Conservation (phyloP, 164 flowering plant species). For the Brasenia schreberi region DNA sequence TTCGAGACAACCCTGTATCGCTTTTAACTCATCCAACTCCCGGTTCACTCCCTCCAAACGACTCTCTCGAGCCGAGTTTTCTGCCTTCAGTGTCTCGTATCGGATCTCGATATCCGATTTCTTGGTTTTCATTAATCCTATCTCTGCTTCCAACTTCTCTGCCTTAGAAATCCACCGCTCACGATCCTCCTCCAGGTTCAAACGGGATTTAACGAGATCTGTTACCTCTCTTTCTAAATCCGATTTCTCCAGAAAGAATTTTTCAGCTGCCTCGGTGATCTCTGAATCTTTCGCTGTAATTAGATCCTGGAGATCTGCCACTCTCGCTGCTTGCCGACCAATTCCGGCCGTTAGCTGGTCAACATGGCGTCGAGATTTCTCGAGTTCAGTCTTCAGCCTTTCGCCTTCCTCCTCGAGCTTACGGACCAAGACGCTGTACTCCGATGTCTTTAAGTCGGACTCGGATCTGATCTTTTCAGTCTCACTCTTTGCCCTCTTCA, state of each 20-base stretch:
- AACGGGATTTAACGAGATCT: constrained; percentile 19
- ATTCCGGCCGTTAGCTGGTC: constrained; percentile 13
- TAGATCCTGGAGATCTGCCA: constrained; percentile 31
- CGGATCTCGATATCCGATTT: constrained; percentile 15
- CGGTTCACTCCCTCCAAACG: background rate
- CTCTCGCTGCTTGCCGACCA: constrained; percentile 13
- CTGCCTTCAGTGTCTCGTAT: constrained; percentile 10
- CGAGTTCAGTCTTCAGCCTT: constrained; percentile 12
- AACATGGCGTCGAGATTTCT: constrained; percentile 9
- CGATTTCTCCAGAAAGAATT: constrained; percentile 33
- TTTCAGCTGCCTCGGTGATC: constrained; percentile 32
- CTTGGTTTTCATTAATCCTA: constrained; percentile 15
- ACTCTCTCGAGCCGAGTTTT: background rate
- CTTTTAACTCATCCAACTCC: background rate
- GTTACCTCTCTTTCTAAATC: constrained; percentile 32
- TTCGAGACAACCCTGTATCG: background rate
- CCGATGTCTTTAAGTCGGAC: background rate
- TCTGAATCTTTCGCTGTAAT: constrained; percentile 33
- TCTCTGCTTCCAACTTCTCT: constrained; percentile 28
- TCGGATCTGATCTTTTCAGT: background rate
- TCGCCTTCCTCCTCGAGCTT: constrained; percentile 9
- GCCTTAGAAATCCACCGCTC: constrained; percentile 27
- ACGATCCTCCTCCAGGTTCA: constrained; percentile 25
- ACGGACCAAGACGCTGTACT: background rate
- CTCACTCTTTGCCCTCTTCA: background rate